Conservation (phyloP, 495 filamentous ascomycete genomes). For the Trichoderma erinaceum region DNA sequence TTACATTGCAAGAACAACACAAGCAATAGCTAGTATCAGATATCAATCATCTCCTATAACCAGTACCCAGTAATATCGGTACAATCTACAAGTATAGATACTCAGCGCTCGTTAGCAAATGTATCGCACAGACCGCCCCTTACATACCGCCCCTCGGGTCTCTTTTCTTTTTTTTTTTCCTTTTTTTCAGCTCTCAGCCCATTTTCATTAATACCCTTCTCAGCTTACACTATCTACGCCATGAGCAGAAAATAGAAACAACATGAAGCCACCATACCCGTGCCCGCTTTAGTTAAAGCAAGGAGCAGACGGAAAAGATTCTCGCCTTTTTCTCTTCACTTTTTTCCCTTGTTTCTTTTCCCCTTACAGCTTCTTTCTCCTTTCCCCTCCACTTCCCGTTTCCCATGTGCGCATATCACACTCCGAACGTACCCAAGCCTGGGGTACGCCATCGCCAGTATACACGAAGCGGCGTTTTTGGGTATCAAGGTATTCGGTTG, state of each 20-base stretch:
- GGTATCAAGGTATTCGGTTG: no score
- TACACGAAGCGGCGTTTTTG: no score
- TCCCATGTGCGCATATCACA: no score
- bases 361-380: no score
- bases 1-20: background rate
- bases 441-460: no score
- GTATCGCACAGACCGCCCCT: background rate
- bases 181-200: conserved; percentile 1
- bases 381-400: no score
- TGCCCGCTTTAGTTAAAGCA: no score
- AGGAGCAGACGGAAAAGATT: no score
- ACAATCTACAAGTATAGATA: background rate
- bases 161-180: background rate
- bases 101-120: background rate
- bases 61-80: background rate
- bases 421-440: no score
- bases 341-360: no score
- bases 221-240: background rate
- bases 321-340: no score
- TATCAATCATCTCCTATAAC: background rate
- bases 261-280: conserved; percentile 7
- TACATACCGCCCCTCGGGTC: background rate
- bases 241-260: background rate
- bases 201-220: background rate
- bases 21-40: background rate